phyloP scores from a whole-genome alignment of 2,329 filamentous ascomycete species.

The Neonectria coccinea region DNA sequence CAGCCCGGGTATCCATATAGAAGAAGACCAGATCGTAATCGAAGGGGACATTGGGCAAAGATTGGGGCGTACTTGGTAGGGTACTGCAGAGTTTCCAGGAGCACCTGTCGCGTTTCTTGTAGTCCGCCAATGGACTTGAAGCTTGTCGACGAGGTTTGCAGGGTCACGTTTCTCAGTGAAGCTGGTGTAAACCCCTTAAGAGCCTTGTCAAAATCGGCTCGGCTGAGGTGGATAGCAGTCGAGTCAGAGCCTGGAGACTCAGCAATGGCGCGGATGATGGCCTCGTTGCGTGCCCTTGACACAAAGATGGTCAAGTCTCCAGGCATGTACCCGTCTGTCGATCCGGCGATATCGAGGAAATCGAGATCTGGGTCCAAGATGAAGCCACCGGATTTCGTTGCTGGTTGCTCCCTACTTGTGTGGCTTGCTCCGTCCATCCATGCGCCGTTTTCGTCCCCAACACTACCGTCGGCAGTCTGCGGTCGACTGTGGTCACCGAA shows the following conservation, averaged over 20 bases:
- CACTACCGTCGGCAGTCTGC: constrained; percentile 66
- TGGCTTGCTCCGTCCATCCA: constrained; percentile 83
- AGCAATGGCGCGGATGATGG: constrained; percentile 84
- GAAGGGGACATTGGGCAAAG: constrained; percentile 93
- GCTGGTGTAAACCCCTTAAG: constrained; percentile 94
- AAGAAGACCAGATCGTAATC: constrained; percentile 91
- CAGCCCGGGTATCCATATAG: constrained; percentile 96
- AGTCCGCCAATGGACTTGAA: constrained; percentile 94
- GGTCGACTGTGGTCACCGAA: constrained; percentile 64
- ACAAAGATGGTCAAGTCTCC: constrained; percentile 90
- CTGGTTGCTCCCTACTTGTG: constrained; percentile 56
- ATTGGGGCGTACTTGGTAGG: constrained; percentile 98
- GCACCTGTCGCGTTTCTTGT: constrained; percentile 84
- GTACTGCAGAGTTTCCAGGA: constrained; percentile 95
- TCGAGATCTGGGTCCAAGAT: constrained; percentile 82
- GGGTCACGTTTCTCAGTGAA: constrained; percentile 90
- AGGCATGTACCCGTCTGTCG: constrained; percentile 98
- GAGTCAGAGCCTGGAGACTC: constrained; percentile 62
- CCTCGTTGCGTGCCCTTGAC: constrained; percentile 89
- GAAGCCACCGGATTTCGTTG: constrained; percentile 69
- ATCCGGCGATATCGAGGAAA: constrained; percentile 90
- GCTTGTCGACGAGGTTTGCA: constrained; percentile 92
- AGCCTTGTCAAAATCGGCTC: constrained; percentile 84
- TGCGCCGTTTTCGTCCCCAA: constrained; percentile 66
- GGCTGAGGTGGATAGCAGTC: constrained; percentile 70